Base-by-base conservation (phyloP, 371 early-diverging fungal species). In the Nematocida homosporus region DNA sequence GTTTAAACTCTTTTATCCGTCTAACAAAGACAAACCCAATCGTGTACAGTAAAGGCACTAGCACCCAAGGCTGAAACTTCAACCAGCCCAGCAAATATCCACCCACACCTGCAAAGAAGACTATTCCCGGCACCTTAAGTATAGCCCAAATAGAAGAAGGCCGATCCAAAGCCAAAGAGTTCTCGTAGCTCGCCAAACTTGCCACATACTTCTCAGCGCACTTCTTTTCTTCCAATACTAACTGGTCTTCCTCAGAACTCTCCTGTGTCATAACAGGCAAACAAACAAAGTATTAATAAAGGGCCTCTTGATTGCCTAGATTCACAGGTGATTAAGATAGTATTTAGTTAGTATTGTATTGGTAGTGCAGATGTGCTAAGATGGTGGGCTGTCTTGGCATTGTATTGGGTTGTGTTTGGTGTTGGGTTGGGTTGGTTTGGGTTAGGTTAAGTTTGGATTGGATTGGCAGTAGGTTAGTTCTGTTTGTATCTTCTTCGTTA, bases 41-140 rank as follows among this genome's bases (percentile, higher is more conserved):
- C 29, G 75, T 41, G 64, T 85, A 84, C 8, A 79, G 69, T 10
- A 83, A 29, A 25, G 78, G 59, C 38, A 83, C 50, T 29, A 83
- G 34, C 23, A 79, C 79, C 29, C 79, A 56, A 44, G 81, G 37
- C 27, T 55, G 68, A 20, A 80, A 68, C 10, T 55, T 64, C 20
- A 78, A 63, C 37, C 61, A 75, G 30, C 84, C 84, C 29, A 83
- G 56, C 2, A 83, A n/a, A 60, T 83, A 85, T 35, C 63, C 56
- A 0, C 48, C 32, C 1, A 82, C 25, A 23, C 64, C 65, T 32
- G 67, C 75, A 16, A 79, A 56, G 56, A 83, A 72, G 2, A 85
- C 68, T 34, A 85, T 51, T 20, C 77, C 79, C 47, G 84, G 84
- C 1, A 82, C 60, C 44, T 77, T 72, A 8, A 83, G 29, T 34